A percentile compares a stretch with the other conserved stretches of the same genome.
Evolutionary conservation across 805 yeast species (phyloP).

Genomic region (Yarrowia porcina): DNA sequence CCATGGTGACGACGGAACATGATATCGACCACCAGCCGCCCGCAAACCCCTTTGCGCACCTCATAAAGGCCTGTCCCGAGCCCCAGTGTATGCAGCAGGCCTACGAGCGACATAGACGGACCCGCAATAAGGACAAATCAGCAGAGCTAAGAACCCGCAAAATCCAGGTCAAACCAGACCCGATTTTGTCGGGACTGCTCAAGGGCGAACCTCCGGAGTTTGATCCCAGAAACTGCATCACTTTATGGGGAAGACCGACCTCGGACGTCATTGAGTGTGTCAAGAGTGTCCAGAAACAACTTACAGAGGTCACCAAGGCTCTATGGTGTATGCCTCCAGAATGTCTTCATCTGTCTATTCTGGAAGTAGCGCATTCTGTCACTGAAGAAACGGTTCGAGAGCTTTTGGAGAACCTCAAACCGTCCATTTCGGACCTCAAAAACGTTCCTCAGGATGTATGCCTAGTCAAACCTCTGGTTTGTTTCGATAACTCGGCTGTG

Average conservation of each 20-base stretch:
- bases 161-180: slow-evolving; percentile 10
- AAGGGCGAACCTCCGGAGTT: slow-evolving; percentile 20
- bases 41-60: not conserved
- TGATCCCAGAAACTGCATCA: slow-evolving; percentile 23
- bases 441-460: not conserved
- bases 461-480: slow-evolving; percentile 17
- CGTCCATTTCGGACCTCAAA: not conserved
- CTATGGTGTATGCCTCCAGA: slow-evolving; percentile 26
- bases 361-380: slow-evolving; percentile 25
- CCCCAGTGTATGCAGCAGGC: slow-evolving; percentile 17
- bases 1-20: slow-evolving; percentile 22
- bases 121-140: slow-evolving; percentile 14
- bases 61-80: not conserved
- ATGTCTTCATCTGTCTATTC: slow-evolving; percentile 23
- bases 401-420: not conserved
- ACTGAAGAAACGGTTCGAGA: not conserved
- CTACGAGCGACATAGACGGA: slow-evolving; percentile 14
- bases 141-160: not conserved
- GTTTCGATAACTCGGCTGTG: slow-evolving; percentile 25
- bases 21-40: not conserved
- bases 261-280: not conserved
- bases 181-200: not conserved
- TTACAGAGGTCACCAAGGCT: not conserved
- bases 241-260: slow-evolving; percentile 11
- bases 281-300: not conserved